Base-by-base conservation (phyloP, 1,284 basidiomycete genomes). In the Irpex rosettiformis region DNA sequence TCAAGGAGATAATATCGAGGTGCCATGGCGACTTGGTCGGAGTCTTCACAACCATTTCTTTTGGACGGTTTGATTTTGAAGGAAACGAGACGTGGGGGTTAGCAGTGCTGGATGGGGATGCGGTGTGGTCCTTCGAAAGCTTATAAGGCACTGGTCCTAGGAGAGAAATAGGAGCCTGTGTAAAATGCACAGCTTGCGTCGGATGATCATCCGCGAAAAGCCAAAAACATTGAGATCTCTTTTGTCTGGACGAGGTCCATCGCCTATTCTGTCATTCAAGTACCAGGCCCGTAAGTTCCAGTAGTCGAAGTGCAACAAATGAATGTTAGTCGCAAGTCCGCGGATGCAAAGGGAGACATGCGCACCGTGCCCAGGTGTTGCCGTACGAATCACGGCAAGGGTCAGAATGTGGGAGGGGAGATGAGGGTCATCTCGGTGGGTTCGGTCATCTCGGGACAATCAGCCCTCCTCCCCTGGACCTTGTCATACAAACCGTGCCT, bases 1-100 rank as follows among this genome's bases (percentile, higher is more conserved):
- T 78, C 3, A 78, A 77, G 4, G 77, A 73, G 11, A 88, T 70
- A 55, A 88, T 70, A 66, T 89, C 86, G 16, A 80, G 64, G 3
- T 86, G 85, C 33, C 33, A 40, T 40, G 33, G 33, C 33, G 33
- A 21, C 68, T 22, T 52, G 43, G 28, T 55, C 52, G 28, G 11
- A 21, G 13, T 47, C 16, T 13, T n/a, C 33, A 40, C 33, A n/a
- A n/a, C n/a, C 33, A 40, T 40, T 40, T n/a, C n/a, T n/a, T n/a
- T n/a, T n/a, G n/a, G n/a, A n/a, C n/a, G n/a, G n/a, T n/a, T n/a
- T n/a, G n/a, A n/a, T n/a, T n/a, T n/a, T n/a, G n/a, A n/a, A n/a
- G n/a, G n/a, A n/a, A n/a, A n/a, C n/a, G n/a, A 33, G 5, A 33
- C 30, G 30, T 33, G 11, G 30, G 11, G 33, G 33, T 40, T 11